A percentile compares a stretch with the other conserved stretches of the same genome.
These are phyloP conservation scores for Cystobasidium slooffiae DNA, from an alignment of 1,284 basidiomycete genomes.

Conservation along the genomic window DNA sequence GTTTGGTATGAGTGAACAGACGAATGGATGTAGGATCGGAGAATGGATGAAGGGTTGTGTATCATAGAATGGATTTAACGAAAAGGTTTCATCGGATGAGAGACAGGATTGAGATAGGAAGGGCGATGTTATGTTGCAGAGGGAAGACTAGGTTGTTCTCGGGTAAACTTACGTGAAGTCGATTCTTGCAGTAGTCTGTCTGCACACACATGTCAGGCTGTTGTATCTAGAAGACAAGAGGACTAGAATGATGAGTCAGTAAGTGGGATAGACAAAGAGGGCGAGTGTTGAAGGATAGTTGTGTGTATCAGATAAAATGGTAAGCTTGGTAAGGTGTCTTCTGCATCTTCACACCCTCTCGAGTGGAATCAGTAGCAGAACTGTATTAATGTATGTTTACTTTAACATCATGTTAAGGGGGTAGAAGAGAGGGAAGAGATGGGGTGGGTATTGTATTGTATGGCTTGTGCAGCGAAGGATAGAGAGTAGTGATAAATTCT, in stretches of 20 bases:
- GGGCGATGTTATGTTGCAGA: not conserved
- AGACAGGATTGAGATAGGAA: not conserved
- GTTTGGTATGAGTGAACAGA: too few species aligned
- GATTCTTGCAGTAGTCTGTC: too few species aligned
- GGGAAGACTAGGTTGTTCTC: not conserved
- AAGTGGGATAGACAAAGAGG: conserved; percentile 6
- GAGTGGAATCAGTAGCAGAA: conserved; percentile 44
- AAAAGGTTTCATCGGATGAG: conserved; percentile 41
- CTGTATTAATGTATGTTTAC: conserved; percentile 36
- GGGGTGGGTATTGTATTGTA: not conserved
- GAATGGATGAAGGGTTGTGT: not conserved
- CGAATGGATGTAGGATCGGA: not conserved
- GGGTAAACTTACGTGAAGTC: too few species aligned
- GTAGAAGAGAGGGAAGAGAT: not conserved
- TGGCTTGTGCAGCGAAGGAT: not conserved
- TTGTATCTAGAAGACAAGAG: not conserved
- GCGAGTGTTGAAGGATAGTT: not conserved
- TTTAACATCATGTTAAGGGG: conserved; percentile 30
- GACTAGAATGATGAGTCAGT: not conserved
- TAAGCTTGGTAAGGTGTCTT: conserved; percentile 38
- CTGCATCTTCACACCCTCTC: conserved; percentile 22
- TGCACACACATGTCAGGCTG: too few species aligned
- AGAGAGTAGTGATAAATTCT: conserved; percentile 1
- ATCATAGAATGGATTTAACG: conserved; percentile 44
- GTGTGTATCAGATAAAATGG: conserved; percentile 29